Base-by-base conservation (phyloP, 78 protist genomes). In the Speleostelium caveatum region DNA sequence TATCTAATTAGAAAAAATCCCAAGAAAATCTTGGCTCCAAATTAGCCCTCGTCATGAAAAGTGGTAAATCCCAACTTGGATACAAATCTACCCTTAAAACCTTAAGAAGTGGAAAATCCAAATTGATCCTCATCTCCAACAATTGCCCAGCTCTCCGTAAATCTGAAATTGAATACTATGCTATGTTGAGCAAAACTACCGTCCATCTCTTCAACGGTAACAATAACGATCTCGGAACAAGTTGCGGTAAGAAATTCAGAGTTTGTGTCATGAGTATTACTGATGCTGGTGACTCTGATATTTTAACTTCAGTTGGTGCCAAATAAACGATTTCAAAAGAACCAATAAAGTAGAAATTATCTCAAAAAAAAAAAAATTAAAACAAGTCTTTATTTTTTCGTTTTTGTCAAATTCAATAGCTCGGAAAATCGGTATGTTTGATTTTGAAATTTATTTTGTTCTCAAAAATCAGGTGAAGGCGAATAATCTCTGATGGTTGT, bases 101-200 rank as follows among this genome's bases (percentile, higher is more conserved):
- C 49, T 79, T 99, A 35, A 97, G 99, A 55, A 3, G 35, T 28
- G 99, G 98, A 60, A 86, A 96, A 76, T 3, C 99, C 75, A 98
- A 99, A 98, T 94, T 99, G 41, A 71, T 99, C 86, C 60, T 99
- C 93, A 77, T 99, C 75, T n/a, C 98, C 32, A 88, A 51, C 97
- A 99, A 99, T 98, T 83, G 97, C 97, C 99, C 99, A 65, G 88
- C 99, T 2, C 95, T 99, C 77, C 90, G 97, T 87, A 95, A 96
- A 94, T 95, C 99, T 1, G 99, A 99, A 96, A 59, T 99, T 30
- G 99, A 99, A 96, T 99, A 99, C 98, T 98, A 98, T 96, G 99
- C 99, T 51, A 98, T 98, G 99, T 97, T 99, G 65, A 36, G 97
- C 78, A 96, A 96, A 95, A 94, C 99, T 76, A 51, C 65, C 68